These are phyloP conservation scores for Solanum clarkiae DNA, from an alignment of 257 asterid species.

Conservation along the genomic window DNA sequence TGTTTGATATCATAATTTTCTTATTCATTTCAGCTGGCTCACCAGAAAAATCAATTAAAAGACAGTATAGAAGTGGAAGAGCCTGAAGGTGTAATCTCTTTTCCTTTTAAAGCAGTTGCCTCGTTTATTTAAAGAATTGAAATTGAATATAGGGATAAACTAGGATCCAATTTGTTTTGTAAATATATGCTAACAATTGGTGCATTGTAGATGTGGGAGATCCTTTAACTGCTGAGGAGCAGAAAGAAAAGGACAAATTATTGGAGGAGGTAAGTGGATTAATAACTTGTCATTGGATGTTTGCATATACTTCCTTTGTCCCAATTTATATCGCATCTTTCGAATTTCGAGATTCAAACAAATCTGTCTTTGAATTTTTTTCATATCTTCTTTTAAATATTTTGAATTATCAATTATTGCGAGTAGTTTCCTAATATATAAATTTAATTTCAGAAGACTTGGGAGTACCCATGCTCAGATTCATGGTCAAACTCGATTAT, in stretches of 20 bases:
- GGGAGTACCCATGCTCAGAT: too few species aligned
- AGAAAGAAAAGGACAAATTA: slow-evolving; percentile 82
- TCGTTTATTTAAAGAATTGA: background rate
- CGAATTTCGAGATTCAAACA: background rate
- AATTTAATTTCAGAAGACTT: background rate
- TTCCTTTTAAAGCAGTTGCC: background rate
- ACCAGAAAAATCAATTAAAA: slow-evolving; percentile 81
- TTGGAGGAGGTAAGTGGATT: slow-evolving; percentile 59
- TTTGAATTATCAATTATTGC: background rate
- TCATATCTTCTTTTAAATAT: background rate
- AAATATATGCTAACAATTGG: slow-evolving; percentile 9
- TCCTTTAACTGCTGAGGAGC: slow-evolving; percentile 95
- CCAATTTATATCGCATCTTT: background rate
- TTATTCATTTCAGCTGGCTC: slow-evolving; percentile 39
- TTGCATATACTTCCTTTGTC: background rate
- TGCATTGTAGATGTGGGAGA: slow-evolving; percentile 66
- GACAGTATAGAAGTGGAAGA: slow-evolving; percentile 92
- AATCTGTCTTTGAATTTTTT: background rate
- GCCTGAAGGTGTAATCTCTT: slow-evolving; percentile 53
- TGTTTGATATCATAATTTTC: background rate
- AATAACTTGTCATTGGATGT: background rate
- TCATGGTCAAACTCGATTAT: background rate
- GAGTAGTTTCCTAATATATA: background rate
- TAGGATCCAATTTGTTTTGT: background rate
- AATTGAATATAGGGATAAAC: background rate